Percentiles rank a stretch among this genome's conserved stretches.
These are phyloP conservation scores for Colletotrichum coccodes DNA, from an alignment of 2,329 filamentous ascomycete genomes.

Conservation along the genomic window DNA sequence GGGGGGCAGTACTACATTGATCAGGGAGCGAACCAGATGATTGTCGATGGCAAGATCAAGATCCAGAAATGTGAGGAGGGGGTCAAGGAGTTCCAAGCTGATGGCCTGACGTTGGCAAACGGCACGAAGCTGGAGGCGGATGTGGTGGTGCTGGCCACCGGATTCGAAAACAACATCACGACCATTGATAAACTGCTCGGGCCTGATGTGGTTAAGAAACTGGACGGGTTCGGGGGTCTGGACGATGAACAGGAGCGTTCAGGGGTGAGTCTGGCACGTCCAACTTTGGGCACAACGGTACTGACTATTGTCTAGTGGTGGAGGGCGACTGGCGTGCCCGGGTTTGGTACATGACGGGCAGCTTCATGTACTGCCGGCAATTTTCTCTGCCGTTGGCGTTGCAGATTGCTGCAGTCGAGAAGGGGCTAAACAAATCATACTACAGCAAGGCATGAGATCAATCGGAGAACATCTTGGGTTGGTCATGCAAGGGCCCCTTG, in stretches of 20 bases:
- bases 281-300: no score
- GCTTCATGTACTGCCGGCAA: slow-evolving; percentile 45
- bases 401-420: slow-evolving; percentile 50
- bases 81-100: slow-evolving; percentile 42
- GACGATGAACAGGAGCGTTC: slow-evolving; percentile 45
- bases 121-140: slow-evolving; percentile 50
- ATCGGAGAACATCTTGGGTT: no score
- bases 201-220: slow-evolving; percentile 43
- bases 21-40: slow-evolving; percentile 49
- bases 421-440: slow-evolving; percentile 26
- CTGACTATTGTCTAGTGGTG: slow-evolving; percentile 42
- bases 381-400: slow-evolving; percentile 48
- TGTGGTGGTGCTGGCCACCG: slow-evolving; percentile 53
- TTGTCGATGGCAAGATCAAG: slow-evolving; percentile 53
- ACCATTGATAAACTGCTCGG: slow-evolving; percentile 48
- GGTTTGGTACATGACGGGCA: slow-evolving; percentile 52
- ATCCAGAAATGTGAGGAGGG: slow-evolving; percentile 43
- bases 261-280: slow-evolving; percentile 34
- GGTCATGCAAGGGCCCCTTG: no score
- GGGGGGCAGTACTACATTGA: slow-evolving; percentile 56
- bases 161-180: slow-evolving; percentile 51
- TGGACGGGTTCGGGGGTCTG: slow-evolving; percentile 48
- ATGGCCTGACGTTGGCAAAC: slow-evolving; percentile 41
- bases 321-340: slow-evolving; percentile 48
- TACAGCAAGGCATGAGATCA: no score